Conservation (phyloP, 768 basidiomycete species). For the Rhodosporidiobolus sp. region DNA sequence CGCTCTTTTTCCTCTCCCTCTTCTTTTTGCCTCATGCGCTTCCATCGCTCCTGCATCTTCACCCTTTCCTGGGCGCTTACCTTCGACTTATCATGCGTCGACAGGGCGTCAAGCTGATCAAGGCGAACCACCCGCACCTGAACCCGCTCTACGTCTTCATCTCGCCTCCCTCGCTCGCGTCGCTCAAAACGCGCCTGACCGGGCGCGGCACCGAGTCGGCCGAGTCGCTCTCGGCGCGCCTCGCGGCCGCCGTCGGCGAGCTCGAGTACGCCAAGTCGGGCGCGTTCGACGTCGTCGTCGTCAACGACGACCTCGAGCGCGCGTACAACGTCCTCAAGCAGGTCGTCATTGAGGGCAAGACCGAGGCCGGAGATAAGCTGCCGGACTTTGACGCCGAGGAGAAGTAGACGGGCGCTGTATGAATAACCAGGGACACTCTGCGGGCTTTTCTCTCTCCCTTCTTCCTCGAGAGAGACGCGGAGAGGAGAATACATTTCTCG, state of each 20-base stretch:
- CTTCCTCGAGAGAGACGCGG: not conserved
- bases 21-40: not conserved
- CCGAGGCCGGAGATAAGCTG: conserved; percentile 59
- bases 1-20: not conserved
- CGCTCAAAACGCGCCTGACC: conserved; percentile 66
- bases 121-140: conserved; percentile 62
- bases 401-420: not conserved
- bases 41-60: not conserved
- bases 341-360: conserved; percentile 68
- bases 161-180: conserved; percentile 75
- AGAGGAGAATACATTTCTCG: not conserved
- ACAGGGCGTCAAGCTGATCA: conserved; percentile 92
- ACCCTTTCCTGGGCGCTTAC: not conserved
- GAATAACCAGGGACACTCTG: not conserved
- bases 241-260: conserved; percentile 73
- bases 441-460: not conserved
- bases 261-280: conserved; percentile 75
- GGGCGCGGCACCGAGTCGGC: conserved; percentile 81
- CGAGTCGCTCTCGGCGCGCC: conserved; percentile 66
- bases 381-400: conserved; percentile 52
- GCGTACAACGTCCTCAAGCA: conserved; percentile 74
- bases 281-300: conserved; percentile 75
- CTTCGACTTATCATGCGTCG: not conserved
- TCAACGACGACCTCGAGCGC: conserved; percentile 82
- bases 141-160: conserved; percentile 88